Conservation (phyloP, 345 rosid species). For the Gossypioides kirkii region DNA sequence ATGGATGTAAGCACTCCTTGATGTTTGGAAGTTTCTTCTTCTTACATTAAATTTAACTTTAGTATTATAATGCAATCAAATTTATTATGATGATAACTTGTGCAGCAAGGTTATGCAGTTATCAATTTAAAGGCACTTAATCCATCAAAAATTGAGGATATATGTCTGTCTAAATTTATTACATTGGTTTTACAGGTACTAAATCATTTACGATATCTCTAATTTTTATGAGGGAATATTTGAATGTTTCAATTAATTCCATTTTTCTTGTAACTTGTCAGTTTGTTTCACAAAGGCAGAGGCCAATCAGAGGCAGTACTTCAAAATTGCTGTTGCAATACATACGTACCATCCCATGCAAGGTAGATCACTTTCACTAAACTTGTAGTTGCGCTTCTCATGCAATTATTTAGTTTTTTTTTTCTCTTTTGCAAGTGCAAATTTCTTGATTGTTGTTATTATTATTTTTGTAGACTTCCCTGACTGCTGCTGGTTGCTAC, state of each 20-base stretch:
- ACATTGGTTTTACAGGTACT: slow-evolving; percentile 68
- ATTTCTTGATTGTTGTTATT: not conserved
- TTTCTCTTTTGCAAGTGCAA: not conserved
- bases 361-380: slow-evolving; percentile 41
- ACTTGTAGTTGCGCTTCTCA: not conserved
- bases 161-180: slow-evolving; percentile 63
- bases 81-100: slow-evolving; percentile 2
- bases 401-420: slow-evolving; percentile 7
- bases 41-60: not conserved
- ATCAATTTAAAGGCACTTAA: slow-evolving; percentile 60
- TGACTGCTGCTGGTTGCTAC: slow-evolving; percentile 92
- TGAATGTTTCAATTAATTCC: slow-evolving; percentile 12
- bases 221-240: not conserved
- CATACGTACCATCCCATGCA: slow-evolving; percentile 59
- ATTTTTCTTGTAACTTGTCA: slow-evolving; percentile 30
- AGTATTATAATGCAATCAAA: not conserved
- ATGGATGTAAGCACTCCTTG: slow-evolving; percentile 48
- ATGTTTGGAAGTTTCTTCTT: not conserved
- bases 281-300: slow-evolving; percentile 87
- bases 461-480: slow-evolving; percentile 52
- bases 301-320: slow-evolving; percentile 74
- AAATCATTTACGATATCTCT: not conserved
- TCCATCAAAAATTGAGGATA: slow-evolving; percentile 45
- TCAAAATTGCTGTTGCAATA: slow-evolving; percentile 67
- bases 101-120: slow-evolving; percentile 73